A percentile compares a stretch with the other conserved stretches of the same genome.
Conservation (phyloP, 2,329 filamentous ascomycete species). For the Laburnicola sp. region DNA sequence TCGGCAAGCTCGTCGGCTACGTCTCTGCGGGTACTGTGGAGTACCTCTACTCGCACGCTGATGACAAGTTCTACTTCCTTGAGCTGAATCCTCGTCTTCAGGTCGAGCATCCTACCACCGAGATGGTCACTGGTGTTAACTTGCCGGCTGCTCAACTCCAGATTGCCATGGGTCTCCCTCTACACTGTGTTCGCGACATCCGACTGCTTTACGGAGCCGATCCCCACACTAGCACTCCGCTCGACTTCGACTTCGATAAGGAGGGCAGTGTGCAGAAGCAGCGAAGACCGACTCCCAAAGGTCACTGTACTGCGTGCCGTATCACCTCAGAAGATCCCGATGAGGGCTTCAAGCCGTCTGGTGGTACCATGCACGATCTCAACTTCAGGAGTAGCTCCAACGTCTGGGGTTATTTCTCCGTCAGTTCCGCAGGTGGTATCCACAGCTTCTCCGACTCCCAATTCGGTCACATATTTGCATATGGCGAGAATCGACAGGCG, state of each 20-base stretch:
- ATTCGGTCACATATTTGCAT: conserved; percentile 99
- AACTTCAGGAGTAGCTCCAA: conserved; percentile 99
- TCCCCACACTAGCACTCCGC: conserved; percentile 79
- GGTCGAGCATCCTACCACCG: conserved; percentile 98
- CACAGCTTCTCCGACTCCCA: conserved; percentile 99
- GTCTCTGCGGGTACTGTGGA: conserved; percentile 98
- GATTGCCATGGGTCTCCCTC: conserved; percentile 96
- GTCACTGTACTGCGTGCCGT: conserved; percentile 96
- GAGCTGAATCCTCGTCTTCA: conserved; percentile 98
- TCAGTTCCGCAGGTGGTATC: conserved; percentile 93
- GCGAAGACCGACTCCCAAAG: conserved; percentile 88
- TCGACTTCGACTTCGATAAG: conserved; percentile 95
- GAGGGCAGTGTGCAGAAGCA: conserved; percentile 82
- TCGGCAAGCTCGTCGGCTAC: conserved; percentile 93
- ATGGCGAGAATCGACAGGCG: conserved; percentile 93
- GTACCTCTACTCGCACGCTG: conserved; percentile 96
- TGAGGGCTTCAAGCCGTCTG: conserved; percentile 99
- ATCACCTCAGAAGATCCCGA: conserved; percentile 99
- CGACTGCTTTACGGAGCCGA: conserved; percentile 94
- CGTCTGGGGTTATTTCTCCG: conserved; percentile 99
- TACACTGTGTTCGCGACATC: conserved; percentile 95
- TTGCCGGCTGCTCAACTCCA: conserved; percentile 96
- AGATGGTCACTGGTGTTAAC: conserved; percentile 99
- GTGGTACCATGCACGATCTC: conserved; percentile 97
- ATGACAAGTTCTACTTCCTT: conserved; percentile 99